Evolutionary conservation across 1,284 basidiomycete genomes (phyloP).

Genomic region (Bjerkandera adusta): DNA sequence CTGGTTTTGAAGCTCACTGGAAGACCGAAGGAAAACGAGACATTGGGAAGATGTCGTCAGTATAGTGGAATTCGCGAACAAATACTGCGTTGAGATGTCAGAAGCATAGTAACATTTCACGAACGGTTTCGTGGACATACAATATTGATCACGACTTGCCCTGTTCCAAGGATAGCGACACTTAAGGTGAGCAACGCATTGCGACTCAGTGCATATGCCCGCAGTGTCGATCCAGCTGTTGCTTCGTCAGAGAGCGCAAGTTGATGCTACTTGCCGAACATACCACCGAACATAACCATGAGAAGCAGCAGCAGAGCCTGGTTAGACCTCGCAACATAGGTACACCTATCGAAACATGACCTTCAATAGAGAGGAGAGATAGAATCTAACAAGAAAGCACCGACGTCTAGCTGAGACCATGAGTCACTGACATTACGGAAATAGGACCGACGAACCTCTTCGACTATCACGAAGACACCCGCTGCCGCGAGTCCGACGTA

Average conservation of each 20-base stretch:
- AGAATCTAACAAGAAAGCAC: too few species aligned
- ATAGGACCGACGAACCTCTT: not conserved
- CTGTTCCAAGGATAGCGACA: not conserved
- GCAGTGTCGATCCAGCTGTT: not conserved
- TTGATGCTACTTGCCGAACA: too few species aligned
- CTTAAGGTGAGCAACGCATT: not conserved
- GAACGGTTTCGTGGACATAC: not conserved
- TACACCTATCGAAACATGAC: not conserved
- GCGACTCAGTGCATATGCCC: not conserved
- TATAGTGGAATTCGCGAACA: too few species aligned
- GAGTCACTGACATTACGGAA: not conserved
- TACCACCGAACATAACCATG: constrained; percentile 1
- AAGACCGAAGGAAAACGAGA: too few species aligned
- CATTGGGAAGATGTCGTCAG: too few species aligned
- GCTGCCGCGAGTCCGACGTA: not conserved
- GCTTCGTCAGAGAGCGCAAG: not conserved
- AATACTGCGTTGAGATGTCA: not conserved
- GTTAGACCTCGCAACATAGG: too few species aligned
- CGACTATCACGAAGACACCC: not conserved
- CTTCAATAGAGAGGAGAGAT: not conserved
- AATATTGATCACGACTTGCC: not conserved
- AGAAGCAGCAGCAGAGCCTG: not conserved
- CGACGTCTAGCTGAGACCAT: not conserved
- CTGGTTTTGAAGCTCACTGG: too few species aligned
- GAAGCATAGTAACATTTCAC: too few species aligned